Evolutionary conservation across 495 filamentous ascomycete genomes (phyloP).

Genomic region (Penicillium paxilli): DNA sequence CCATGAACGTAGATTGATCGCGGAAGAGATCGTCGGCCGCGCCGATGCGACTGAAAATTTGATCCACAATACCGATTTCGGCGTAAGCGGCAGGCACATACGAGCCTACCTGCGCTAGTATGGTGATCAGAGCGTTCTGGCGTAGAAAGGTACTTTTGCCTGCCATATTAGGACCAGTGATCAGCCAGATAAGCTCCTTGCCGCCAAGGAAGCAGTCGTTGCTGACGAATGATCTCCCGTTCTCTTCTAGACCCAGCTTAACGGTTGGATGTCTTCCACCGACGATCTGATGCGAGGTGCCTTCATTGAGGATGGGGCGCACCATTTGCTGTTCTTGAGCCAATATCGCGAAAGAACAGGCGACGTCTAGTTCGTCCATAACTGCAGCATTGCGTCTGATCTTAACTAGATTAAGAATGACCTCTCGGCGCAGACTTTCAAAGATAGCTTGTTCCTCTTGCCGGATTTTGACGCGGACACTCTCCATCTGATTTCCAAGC

Average conservation of each 20-base stretch:
- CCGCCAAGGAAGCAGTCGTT: constrained; percentile 84
- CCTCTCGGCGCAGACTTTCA: constrained; percentile 64
- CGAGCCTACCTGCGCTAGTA: constrained; percentile 87
- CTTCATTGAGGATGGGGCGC: constrained; percentile 67
- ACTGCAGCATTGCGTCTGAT: constrained; percentile 85
- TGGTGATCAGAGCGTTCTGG: constrained; percentile 90
- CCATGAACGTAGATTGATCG: constrained; percentile 93
- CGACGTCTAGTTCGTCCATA: constrained; percentile 89
- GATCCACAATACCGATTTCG: constrained; percentile 83
- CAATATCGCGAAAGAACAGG: constrained; percentile 76
- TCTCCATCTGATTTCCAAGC: constrained; percentile 73
- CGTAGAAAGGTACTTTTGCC: constrained; percentile 95
- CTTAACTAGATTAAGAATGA: constrained; percentile 75
- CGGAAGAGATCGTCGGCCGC: constrained; percentile 89
- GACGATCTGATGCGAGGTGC: constrained; percentile 63
- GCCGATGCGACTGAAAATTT: constrained; percentile 88
- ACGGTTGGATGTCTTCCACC: constrained; percentile 90
- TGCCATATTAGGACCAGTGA: constrained; percentile 99
- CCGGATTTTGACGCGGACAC: constrained; percentile 70
- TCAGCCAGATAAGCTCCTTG: constrained; percentile 74
- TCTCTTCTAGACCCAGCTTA: constrained; percentile 72
- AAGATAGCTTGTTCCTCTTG: constrained; percentile 79
- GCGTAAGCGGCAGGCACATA: constrained; percentile 89
- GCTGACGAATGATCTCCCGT: constrained; percentile 78
- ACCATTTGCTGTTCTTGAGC: constrained; percentile 71